These are phyloP conservation scores for Aureobasidium sp. DNA, from an alignment of 2,329 filamentous ascomycete species.

Conservation along the genomic window DNA sequence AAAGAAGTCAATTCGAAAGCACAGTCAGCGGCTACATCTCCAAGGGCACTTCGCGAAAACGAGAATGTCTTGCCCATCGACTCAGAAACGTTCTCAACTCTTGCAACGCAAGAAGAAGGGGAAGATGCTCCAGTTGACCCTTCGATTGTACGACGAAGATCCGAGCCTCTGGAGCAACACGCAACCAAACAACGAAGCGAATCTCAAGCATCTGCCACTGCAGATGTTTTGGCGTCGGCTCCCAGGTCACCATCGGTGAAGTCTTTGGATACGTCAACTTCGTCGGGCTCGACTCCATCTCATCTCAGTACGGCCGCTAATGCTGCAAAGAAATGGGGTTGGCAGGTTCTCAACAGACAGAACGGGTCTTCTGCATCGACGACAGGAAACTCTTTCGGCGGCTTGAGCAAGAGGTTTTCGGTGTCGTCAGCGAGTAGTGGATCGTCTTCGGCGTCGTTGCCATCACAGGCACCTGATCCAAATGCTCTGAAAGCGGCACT, in stretches of 20 bases:
- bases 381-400: neutral
- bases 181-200: neutral
- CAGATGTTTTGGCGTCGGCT: neutral
- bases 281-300: neutral
- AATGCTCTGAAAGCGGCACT: conserved; percentile 22
- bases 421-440: conserved; percentile 29
- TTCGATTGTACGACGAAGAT: neutral
- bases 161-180: neutral
- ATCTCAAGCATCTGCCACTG: neutral
- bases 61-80: conserved; percentile 1
- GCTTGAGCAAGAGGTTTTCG: conserved; percentile 1
- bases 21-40: neutral
- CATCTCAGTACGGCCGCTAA: conserved; percentile 33
- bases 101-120: neutral
- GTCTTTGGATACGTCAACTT: neutral
- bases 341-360: conserved; percentile 39
- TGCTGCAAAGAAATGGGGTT: conserved; percentile 52
- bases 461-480: conserved; percentile 15
- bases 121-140: neutral
- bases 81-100: neutral
- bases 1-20: conserved; percentile 20
- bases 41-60: neutral
- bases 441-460: conserved; percentile 15
- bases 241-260: neutral
- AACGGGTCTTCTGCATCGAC: conserved; percentile 9